These are phyloP conservation scores for Cercospora nicotianae DNA, from an alignment of 2,329 filamentous ascomycete species.

Conservation along the genomic window DNA sequence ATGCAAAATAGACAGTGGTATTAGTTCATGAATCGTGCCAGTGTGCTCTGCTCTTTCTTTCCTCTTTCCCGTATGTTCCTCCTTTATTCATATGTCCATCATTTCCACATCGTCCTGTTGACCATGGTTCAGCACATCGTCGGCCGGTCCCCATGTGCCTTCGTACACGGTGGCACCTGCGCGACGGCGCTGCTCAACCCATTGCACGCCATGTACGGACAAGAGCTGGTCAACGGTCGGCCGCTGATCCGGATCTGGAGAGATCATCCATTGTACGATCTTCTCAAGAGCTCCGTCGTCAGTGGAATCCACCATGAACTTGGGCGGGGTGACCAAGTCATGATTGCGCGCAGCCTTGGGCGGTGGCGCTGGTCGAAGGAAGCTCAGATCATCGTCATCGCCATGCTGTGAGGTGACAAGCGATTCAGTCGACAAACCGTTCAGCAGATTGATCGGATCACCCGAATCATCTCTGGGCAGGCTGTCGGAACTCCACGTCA, in stretches of 20 bases:
- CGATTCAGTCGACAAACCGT: slow-evolving; percentile 33
- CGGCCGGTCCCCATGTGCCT: slow-evolving; percentile 87
- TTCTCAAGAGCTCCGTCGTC: slow-evolving; percentile 76
- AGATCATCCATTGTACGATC: slow-evolving; percentile 85
- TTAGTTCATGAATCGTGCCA: neutral
- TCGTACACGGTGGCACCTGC: slow-evolving; percentile 94
- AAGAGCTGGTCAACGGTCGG: slow-evolving; percentile 75
- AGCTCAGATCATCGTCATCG: slow-evolving; percentile 43
- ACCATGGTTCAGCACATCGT: slow-evolving; percentile 59
- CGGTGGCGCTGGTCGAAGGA: slow-evolving; percentile 37
- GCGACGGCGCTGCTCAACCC: slow-evolving; percentile 74
- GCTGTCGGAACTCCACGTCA: slow-evolving; percentile 76
- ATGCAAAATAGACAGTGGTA: neutral
- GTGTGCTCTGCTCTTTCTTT: neutral
- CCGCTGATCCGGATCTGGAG: slow-evolving; percentile 68
- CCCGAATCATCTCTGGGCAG: slow-evolving; percentile 74
- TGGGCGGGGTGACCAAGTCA: slow-evolving; percentile 69
- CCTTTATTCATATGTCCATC: slow-evolving; percentile 52
- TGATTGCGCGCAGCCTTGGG: slow-evolving; percentile 37
- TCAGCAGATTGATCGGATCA: slow-evolving; percentile 51
- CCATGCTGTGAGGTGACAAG: slow-evolving; percentile 33
- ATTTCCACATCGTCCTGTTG: slow-evolving; percentile 55
- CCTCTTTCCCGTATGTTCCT: neutral
- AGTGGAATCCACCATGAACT: slow-evolving; percentile 80
- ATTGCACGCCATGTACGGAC: slow-evolving; percentile 70